Conservation (phyloP, 2,329 filamentous ascomycete genomes). For the Nothophoma quercina region DNA sequence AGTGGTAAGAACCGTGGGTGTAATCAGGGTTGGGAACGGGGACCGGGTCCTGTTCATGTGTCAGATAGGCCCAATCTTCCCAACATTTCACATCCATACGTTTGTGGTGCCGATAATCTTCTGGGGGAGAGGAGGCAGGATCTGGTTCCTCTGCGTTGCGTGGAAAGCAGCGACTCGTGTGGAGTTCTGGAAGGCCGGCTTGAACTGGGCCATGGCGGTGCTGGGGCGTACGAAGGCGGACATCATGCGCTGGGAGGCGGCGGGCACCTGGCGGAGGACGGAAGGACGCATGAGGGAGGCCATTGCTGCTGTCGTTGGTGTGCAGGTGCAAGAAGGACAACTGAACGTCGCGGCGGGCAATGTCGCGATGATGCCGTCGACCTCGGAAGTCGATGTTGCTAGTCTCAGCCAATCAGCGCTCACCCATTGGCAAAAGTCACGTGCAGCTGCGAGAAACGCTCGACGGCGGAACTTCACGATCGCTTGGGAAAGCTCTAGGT, state of each 20-base stretch:
- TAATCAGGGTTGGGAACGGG: slow-evolving; percentile 75
- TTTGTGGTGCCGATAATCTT: slow-evolving; percentile 75
- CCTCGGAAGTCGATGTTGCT: too few species aligned
- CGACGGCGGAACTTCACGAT: slow-evolving; percentile 14
- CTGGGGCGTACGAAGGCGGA: slow-evolving; percentile 51
- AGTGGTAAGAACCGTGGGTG: slow-evolving; percentile 95
- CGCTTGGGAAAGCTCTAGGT: slow-evolving; percentile 32
- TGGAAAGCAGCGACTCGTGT: slow-evolving; percentile 81
- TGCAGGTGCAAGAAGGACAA: slow-evolving; percentile 4
- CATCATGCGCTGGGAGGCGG: slow-evolving; percentile 54
- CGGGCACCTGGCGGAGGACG: slow-evolving; percentile 57
- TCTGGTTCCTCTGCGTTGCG: slow-evolving; percentile 75
- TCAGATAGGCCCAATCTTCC: neutral
- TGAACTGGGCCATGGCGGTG: slow-evolving; percentile 46
- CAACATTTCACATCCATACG: neutral
- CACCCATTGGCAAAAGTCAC: too few species aligned
- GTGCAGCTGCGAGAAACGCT: slow-evolving; percentile 35
- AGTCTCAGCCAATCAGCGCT: slow-evolving; percentile 8
- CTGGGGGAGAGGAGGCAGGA: slow-evolving; percentile 88
- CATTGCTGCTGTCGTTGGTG: slow-evolving; percentile 52
- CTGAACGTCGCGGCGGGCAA: too few species aligned
- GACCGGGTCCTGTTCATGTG: slow-evolving; percentile 66
- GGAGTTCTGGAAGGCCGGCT: slow-evolving; percentile 51
- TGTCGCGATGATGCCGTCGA: too few species aligned
- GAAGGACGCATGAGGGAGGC: slow-evolving; percentile 61